These are phyloP conservation scores for Trichoderma koningii DNA, from an alignment of 2,329 filamentous ascomycete genomes.

Conservation along the genomic window DNA sequence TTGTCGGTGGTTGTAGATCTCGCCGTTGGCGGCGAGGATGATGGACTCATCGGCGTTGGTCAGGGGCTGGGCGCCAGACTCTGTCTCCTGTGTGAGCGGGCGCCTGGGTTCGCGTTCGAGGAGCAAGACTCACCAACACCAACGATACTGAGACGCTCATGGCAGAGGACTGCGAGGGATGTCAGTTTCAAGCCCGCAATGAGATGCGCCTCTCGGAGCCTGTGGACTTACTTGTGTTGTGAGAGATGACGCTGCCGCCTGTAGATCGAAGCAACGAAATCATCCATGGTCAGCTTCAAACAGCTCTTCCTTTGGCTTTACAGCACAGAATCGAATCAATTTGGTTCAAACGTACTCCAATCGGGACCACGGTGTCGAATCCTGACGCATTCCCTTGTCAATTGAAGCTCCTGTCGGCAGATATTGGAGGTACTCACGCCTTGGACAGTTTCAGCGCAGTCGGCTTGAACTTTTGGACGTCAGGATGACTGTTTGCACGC, in stretches of 20 bases:
- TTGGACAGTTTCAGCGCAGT: conserved; percentile 91
- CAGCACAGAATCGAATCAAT: neutral
- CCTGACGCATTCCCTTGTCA: conserved; percentile 48
- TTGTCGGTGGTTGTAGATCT: conserved; percentile 99
- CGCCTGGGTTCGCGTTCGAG: neutral
- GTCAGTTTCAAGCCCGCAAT: conserved; percentile 34
- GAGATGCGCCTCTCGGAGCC: neutral
- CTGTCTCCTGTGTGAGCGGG: conserved; percentile 49
- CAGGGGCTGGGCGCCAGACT: conserved; percentile 92
- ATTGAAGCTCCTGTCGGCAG: neutral
- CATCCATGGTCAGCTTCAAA: neutral
- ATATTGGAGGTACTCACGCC: conserved; percentile 63
- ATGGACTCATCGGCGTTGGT: conserved; percentile 88
- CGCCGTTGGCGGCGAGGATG: conserved; percentile 94
- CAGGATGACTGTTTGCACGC: conserved; percentile 66
- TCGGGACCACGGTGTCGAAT: conserved; percentile 96
- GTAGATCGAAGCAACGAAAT: conserved; percentile 26
- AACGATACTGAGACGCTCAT: conserved; percentile 97
- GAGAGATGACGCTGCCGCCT: conserved; percentile 87
- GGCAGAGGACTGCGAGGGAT: conserved; percentile 72
- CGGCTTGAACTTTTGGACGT: conserved; percentile 95
- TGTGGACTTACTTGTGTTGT: conserved; percentile 78
- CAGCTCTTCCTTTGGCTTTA: neutral
- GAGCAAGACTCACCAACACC: conserved; percentile 72
- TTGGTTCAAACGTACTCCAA: conserved; percentile 74